These are phyloP conservation scores for Somion occarium DNA, from an alignment of 1,284 basidiomycete species.

Conservation along the genomic window DNA sequence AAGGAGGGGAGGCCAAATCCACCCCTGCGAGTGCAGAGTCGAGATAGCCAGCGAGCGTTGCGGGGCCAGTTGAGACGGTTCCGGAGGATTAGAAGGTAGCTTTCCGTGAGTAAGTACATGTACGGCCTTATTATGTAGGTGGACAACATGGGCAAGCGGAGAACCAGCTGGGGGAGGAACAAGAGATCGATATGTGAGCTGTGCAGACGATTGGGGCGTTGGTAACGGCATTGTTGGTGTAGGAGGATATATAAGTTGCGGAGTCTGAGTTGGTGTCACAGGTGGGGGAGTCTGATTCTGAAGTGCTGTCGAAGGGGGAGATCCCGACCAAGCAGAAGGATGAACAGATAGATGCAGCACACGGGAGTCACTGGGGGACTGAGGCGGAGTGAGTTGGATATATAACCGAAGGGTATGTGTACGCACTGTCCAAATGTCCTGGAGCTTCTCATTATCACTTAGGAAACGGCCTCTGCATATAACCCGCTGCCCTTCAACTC, in stretches of 20 bases:
- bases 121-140: constrained; percentile 30
- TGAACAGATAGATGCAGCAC: constrained; percentile 72
- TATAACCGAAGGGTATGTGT: not conserved
- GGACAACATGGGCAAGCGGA: constrained; percentile 20
- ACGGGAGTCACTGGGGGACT: constrained; percentile 54
- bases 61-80: constrained; percentile 11
- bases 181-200: constrained; percentile 9
- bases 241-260: constrained; percentile 9
- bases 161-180: not conserved
- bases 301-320: constrained; percentile 1
- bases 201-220: not conserved
- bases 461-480: constrained; percentile 71
- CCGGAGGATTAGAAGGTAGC: constrained; percentile 4
- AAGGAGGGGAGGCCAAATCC: constrained; percentile 57
- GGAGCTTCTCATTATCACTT: constrained; percentile 58
- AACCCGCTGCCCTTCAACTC: constrained; percentile 63
- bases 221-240: constrained; percentile 5
- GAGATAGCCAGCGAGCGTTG: constrained; percentile 21
- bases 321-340: constrained; percentile 59
- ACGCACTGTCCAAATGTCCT: constrained; percentile 66
- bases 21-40: constrained; percentile 40
- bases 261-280: not conserved
- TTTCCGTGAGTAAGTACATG: constrained; percentile 23
- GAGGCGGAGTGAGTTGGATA: constrained; percentile 14
- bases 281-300: constrained; percentile 1